Evolutionary conservation across 768 basidiomycete genomes (phyloP).

Genomic region (Megacollybia marginata): DNA sequence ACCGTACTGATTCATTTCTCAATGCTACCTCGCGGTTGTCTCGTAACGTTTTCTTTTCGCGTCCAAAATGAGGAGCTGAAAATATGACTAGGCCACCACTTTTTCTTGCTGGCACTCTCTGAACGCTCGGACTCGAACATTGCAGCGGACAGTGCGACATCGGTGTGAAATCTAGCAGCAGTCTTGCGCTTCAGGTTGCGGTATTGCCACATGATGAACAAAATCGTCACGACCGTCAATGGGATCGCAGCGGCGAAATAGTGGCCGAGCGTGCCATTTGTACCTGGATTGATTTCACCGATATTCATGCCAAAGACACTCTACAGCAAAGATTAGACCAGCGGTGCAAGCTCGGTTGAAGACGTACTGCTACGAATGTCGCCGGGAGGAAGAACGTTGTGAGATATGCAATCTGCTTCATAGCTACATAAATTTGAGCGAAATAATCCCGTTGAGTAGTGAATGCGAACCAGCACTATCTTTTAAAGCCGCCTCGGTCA

Average conservation of each 20-base stretch:
- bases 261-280: conserved; percentile 22
- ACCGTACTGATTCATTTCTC: too few relatives aligned
- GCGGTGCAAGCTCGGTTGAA: not conserved
- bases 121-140: too few relatives aligned
- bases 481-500: conserved; percentile 33
- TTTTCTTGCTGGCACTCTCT: too few relatives aligned
- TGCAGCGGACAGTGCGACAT: too few relatives aligned
- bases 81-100: too few relatives aligned
- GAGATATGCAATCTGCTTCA: conserved; percentile 49
- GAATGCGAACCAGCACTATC: conserved; percentile 31
- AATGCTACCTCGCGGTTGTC: too few relatives aligned
- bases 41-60: too few relatives aligned
- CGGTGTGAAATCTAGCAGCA: not conserved
- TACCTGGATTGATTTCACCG: conserved; percentile 26
- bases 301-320: conserved; percentile 54
- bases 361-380: conserved; percentile 36
- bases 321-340: conserved; percentile 17
- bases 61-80: too few relatives aligned
- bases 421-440: conserved; percentile 18
- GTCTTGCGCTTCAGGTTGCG: conserved; percentile 4
- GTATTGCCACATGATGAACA: conserved; percentile 37
- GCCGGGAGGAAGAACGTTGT: conserved; percentile 59
- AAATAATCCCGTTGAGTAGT: not conserved
- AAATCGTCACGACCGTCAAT: conserved; percentile 36
- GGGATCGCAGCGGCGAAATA: conserved; percentile 32